Evolutionary conservation across 768 basidiomycete genomes (phyloP).

Genomic region (Termitomyces bulborhizus): DNA sequence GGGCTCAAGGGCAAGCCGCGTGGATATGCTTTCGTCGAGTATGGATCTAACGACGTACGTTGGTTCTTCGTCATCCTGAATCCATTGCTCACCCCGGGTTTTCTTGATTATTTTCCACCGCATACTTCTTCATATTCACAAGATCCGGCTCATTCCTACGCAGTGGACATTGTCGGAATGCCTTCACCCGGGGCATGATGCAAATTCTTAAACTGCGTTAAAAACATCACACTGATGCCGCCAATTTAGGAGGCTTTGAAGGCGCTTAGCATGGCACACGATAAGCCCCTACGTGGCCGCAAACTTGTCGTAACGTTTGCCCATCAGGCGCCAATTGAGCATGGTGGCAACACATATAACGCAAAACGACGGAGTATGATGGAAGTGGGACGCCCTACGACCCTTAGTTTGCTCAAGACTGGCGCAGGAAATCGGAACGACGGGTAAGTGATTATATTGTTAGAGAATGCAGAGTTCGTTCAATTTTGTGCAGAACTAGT

Average conservation of each 20-base stretch:
- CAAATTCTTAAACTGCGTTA: not conserved
- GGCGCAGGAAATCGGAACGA: slow-evolving; percentile 46
- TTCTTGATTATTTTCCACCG: slow-evolving; percentile 13
- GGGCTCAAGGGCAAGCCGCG: slow-evolving; percentile 86
- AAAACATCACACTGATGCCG: slow-evolving; percentile 9
- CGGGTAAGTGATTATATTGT: slow-evolving; percentile 28
- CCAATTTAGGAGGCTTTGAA: slow-evolving; percentile 69
- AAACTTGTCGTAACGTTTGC: slow-evolving; percentile 91
- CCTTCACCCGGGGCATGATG: slow-evolving; percentile 17
- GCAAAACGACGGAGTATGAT: slow-evolving; percentile 35
- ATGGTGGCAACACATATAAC: slow-evolving; percentile 18
- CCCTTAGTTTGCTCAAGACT: slow-evolving; percentile 83
- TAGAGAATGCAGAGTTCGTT: not conserved
- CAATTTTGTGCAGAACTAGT: slow-evolving; percentile 47
- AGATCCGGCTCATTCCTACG: not conserved
- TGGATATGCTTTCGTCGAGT: slow-evolving; percentile 95
- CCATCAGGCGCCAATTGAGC: slow-evolving; percentile 66
- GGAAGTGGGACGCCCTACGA: slow-evolving; percentile 71
- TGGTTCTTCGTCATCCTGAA: slow-evolving; percentile 10
- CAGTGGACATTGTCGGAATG: slow-evolving; percentile 7
- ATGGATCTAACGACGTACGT: slow-evolving; percentile 72
- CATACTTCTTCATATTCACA: not conserved
- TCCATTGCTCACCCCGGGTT: slow-evolving; percentile 44
- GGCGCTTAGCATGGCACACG: slow-evolving; percentile 68
- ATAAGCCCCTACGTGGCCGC: slow-evolving; percentile 78